Base-by-base conservation (phyloP, 495 filamentous ascomycete species). In the Daldinia concentrica region DNA sequence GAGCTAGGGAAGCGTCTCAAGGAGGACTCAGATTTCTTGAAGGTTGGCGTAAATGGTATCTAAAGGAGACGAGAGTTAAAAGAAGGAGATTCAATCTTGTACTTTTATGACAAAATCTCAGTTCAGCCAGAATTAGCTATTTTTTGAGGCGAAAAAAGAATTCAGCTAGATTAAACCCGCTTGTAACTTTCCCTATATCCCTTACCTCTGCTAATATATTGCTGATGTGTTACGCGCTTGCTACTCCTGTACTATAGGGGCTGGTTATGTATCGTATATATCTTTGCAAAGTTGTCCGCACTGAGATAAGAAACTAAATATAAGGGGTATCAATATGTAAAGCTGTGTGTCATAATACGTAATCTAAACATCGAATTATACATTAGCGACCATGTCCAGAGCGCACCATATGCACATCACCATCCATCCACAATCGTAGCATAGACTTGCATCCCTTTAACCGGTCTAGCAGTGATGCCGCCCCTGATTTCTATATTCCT, bases 371-470 rank as follows among this genome's bases (percentile, higher is more conserved):
- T 30, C 26, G 50, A 27, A 54, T 54, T 30, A 52, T n/a, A 30
- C 50, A 54, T 54, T 30, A 29, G 27, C 24, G 12, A 77, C 88
- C 82, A 74, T 78, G 83, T 54, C 58, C 60, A 36, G 45, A 58
- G 6, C 29, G 22, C 41, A 50, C 12, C 48, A 34, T 39, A 30
- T 30, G 29, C 39, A 43, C 22, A 22, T 77, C 54, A 93, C 91
- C 90, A 93, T 5, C 85, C 90, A 29, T 88, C 86, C 50, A 93
- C 75, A 37, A 85, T 77, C 69, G 78, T 87, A 75, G 89, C 83
- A 74, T 79, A 83, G 57, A 92, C 79, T 76, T 86, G 81, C 84
- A 95, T 79, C 9, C 92, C 92, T 62, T 88, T 88, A 15, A 76
- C 78, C 1, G 92, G 92, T 62, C 84, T 85, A 4, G 87, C 82